These are phyloP conservation scores for Cryptococcus sp. DNA, from an alignment of 1,284 basidiomycete genomes.

Conservation along the genomic window DNA sequence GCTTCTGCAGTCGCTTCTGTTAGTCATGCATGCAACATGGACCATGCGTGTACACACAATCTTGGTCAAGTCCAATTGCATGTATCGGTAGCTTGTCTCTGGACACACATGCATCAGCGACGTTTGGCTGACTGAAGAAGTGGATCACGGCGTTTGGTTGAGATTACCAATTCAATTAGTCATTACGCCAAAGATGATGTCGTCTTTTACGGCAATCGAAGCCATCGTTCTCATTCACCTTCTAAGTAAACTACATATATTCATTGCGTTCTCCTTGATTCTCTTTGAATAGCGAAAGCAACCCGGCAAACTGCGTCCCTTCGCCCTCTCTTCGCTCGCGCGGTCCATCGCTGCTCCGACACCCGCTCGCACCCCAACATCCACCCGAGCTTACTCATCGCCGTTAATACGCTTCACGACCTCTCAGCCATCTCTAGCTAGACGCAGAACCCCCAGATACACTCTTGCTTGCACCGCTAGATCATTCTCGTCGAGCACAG, in stretches of 20 bases:
- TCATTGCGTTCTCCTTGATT: background rate
- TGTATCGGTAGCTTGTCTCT: too few relatives aligned
- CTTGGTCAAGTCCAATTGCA: too few relatives aligned
- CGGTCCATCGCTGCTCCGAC: constrained; percentile 8
- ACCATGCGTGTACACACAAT: too few relatives aligned
- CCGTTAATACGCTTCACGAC: background rate
- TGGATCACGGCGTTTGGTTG: too few relatives aligned
- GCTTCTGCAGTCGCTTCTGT: too few relatives aligned
- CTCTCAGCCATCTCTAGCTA: background rate
- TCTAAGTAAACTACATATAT: background rate
- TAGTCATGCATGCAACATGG: too few relatives aligned
- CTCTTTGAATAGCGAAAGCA: background rate
- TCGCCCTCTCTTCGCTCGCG: constrained; percentile 3
- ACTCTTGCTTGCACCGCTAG: constrained; percentile 8
- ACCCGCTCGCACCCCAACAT: constrained; percentile 3
- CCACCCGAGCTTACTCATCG: constrained; percentile 1
- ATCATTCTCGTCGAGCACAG: constrained; percentile 24
- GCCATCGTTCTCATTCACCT: too few relatives aligned
- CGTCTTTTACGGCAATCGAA: too few relatives aligned
- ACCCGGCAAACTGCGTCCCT: constrained; percentile 14
- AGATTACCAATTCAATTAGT: too few relatives aligned
- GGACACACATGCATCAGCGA: too few relatives aligned
- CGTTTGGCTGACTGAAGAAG: too few relatives aligned
- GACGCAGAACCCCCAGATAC: background rate
- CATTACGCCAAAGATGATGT: too few relatives aligned